A percentile compares a stretch with the other conserved stretches of the same genome.
These are phyloP conservation scores for Cicer yamashitae DNA, from an alignment of 306 rosid genomes.

Conservation along the genomic window DNA sequence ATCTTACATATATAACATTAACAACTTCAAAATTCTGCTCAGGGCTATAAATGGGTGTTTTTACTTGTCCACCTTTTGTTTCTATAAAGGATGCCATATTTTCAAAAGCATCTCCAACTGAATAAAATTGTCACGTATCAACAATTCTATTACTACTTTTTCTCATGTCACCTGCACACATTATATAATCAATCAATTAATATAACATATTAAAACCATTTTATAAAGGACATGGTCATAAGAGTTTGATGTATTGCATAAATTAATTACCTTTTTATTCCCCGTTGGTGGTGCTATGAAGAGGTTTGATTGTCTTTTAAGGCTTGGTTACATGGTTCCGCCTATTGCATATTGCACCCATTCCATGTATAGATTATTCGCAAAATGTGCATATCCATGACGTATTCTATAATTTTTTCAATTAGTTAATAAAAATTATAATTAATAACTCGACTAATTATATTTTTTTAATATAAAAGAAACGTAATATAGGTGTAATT, in stretches of 20 bases:
- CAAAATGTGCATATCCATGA: conserved; percentile 47
- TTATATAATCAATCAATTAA: no score
- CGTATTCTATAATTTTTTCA: conserved; percentile 35
- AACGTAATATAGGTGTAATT: no score
- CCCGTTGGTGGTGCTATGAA: conserved; percentile 48
- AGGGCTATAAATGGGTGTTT: conserved; percentile 30
- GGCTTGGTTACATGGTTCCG: conserved; percentile 42
- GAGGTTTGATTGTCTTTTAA: conserved; percentile 55
- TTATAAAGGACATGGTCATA: background rate
- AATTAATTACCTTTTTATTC: conserved; percentile 41
- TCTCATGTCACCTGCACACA: conserved; percentile 45
- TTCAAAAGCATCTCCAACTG: conserved; percentile 8
- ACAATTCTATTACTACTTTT: conserved; percentile 5
- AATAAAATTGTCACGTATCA: conserved; percentile 34
- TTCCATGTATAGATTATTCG: conserved; percentile 49
- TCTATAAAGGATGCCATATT: conserved; percentile 19
- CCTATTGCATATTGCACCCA: conserved; percentile 50
- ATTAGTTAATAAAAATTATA: no score
- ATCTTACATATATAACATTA: conserved; percentile 38
- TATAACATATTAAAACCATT: no score
- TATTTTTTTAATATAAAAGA: no score
- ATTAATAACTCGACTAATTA: no score
- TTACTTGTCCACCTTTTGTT: conserved; percentile 24
- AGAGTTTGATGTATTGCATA: background rate
- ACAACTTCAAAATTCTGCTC: conserved; percentile 39